Base-by-base conservation (phyloP, 2,329 filamentous ascomycete species). In the Pseudogymnoascus sp. region DNA sequence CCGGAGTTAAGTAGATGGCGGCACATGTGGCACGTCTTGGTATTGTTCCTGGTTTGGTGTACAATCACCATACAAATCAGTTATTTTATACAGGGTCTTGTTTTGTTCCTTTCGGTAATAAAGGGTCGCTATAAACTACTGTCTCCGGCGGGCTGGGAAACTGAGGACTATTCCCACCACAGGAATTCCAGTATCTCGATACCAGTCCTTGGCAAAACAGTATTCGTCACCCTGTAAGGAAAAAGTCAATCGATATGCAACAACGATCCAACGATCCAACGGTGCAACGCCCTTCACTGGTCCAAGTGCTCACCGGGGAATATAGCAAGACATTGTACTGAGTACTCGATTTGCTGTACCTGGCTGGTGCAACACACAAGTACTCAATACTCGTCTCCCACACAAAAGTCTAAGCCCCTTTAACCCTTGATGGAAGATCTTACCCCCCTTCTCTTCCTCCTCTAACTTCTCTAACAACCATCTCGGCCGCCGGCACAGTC, bases 391-490 rank as follows among this genome's bases (percentile, higher is more conserved):
- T 11, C 9, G 9, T 42, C 17, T 42, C 15, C 44, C 44, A 50
- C 44, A 50, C 23, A 28, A 50, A 50, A 50, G 44, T 50, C 44
- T 50, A 50, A 50, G 44, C 44, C 44, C 44, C 44, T 50, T 50
- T 50, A 19, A 50, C 44, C 44, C 44, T 50, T 50, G 44, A 50
- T 19, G 21, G 44, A 26, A 21, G 44, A 50, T 50, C 44, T 50
- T 28, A 21, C 23, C 21, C 13, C 11, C 9, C 21, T n/a, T 26
- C 42, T 47, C 3, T 3, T 4, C 9, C 11, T 21, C 42, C 28
- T 50, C n/a, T 19, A 8, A 1, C 23, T 47, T 47, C 40, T 47
- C 42, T 50, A 28, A 47, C 13, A 7, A n/a, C 42, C 19, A 26
- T 26, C 21, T 47, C 21, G 42, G 42, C 13, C 5, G 15, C 11